Conservation (phyloP, 768 basidiomycete genomes). For the Pholiota molesta region DNA sequence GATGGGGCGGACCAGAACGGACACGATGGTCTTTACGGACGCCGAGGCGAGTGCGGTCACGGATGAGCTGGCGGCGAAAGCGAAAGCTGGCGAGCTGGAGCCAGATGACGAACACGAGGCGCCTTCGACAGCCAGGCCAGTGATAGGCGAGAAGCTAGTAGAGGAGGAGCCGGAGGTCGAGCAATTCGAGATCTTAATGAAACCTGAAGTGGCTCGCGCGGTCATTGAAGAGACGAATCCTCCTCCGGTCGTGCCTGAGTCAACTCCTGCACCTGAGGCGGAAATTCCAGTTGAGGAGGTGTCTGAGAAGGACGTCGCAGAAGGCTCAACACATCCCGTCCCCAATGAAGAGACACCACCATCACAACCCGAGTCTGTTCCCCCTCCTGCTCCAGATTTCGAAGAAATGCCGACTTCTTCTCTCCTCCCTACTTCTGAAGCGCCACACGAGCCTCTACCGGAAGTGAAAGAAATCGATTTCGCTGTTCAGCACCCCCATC, state of each 20-base stretch:
- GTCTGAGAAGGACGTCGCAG: neutral
- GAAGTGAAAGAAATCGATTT: neutral
- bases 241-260: neutral
- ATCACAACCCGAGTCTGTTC: neutral
- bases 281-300: slow-evolving; percentile 1
- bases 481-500: neutral
- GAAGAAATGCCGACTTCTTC: neutral
- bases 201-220: slow-evolving; percentile 13
- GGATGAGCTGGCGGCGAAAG: slow-evolving; percentile 35
- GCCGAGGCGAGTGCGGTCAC: slow-evolving; percentile 30
- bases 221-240: neutral
- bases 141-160: slow-evolving; percentile 5
- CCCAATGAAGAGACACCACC: neutral
- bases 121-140: slow-evolving; percentile 17
- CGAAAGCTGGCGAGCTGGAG: slow-evolving; percentile 22
- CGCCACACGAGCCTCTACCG: neutral
- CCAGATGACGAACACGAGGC: slow-evolving; percentile 15
- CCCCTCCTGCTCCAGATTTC: neutral
- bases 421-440: neutral
- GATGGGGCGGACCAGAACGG: slow-evolving; percentile 61
- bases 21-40: slow-evolving; percentile 73
- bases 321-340: neutral
- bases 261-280: neutral
- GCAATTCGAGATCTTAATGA: slow-evolving; percentile 21
- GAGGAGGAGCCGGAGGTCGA: slow-evolving; percentile 16